Evolutionary conservation across 306 rosid genomes (phyloP).

Genomic region (Quercus rubra): DNA sequence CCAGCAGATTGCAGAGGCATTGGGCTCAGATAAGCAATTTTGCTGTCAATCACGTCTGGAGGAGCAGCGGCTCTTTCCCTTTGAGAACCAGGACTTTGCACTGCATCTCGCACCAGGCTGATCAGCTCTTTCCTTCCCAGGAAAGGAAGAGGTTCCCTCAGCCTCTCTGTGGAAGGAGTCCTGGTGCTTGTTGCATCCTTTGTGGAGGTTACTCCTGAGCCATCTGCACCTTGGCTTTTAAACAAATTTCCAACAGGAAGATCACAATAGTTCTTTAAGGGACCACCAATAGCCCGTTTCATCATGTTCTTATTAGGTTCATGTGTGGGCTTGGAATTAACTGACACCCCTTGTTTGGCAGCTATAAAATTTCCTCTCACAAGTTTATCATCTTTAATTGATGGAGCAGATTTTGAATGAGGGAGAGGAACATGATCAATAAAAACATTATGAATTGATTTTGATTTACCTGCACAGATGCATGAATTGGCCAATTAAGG

Average conservation of each 20-base stretch:
- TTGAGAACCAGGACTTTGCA: constrained; percentile 47
- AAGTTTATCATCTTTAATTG: not conserved
- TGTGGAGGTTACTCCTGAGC: constrained; percentile 57
- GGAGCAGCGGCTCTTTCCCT: constrained; percentile 69
- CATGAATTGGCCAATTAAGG: constrained; percentile 5
- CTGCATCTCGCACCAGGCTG: constrained; percentile 49
- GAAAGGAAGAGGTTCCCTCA: constrained; percentile 55
- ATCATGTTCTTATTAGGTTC: constrained; percentile 22
- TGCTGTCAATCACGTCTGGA: constrained; percentile 41
- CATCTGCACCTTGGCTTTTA: constrained; percentile 67
- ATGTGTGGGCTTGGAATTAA: constrained; percentile 10
- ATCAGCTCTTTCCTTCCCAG: constrained; percentile 67
- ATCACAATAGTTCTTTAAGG: constrained; percentile 22
- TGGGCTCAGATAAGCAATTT: constrained; percentile 38
- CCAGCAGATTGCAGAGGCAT: constrained; percentile 51
- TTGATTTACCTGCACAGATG: constrained; percentile 46
- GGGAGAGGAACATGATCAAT: constrained; percentile 28
- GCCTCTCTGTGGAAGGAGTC: constrained; percentile 53
- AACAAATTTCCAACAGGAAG: constrained; percentile 25
- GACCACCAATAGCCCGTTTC: constrained; percentile 23
- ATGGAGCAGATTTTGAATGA: constrained; percentile 26
- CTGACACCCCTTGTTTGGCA: constrained; percentile 25
- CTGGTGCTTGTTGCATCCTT: constrained; percentile 54
- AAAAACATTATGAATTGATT: constrained; percentile 29
- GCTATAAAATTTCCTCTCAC: constrained; percentile 31